phyloP scores from a whole-genome alignment of 768 basidiomycete genomes.

The Rhodotorula graminis region DNA sequence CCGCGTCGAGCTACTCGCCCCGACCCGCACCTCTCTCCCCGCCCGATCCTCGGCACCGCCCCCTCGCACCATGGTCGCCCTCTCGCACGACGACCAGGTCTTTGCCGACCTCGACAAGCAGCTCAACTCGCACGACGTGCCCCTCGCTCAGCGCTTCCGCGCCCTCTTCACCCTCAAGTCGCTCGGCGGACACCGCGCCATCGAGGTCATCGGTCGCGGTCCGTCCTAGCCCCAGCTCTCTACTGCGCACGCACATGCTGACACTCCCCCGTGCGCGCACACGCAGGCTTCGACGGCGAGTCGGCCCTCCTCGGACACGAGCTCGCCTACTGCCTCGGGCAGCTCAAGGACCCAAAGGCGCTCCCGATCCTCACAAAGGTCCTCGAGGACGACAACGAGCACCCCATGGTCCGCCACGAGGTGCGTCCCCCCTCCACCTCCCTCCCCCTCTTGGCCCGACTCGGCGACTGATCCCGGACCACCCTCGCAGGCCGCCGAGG shows the following conservation, averaged over 20 bases:
- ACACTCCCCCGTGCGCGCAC: not conserved
- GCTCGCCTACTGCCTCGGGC: conserved; percentile 92
- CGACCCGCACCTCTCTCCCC: not conserved
- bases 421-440: conserved; percentile 49
- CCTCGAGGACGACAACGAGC: conserved; percentile 63
- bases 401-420: conserved; percentile 98
- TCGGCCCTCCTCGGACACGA: conserved; percentile 94
- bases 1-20: not conserved
- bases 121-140: conserved; percentile 70
- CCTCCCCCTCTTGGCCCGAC: too few relatives aligned
- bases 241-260: not conserved
- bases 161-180: conserved; percentile 86
- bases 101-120: conserved; percentile 68
- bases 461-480: not conserved
- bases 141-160: conserved; percentile 80
- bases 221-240: conserved; percentile 16
- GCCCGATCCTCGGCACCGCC: not conserved
- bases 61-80: not conserved
- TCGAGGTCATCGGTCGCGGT: conserved; percentile 82
- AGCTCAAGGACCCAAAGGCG: conserved; percentile 69
- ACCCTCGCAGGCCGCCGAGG: conserved; percentile 81
- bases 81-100: conserved; percentile 48
- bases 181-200: conserved; percentile 60
- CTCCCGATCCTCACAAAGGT: conserved; percentile 73
- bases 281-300: conserved; percentile 75